Evolutionary conservation across 345 rosid species (phyloP), one percentile per base, ranked within the genome.

Genomic region (Corymbia maculata): DNA sequence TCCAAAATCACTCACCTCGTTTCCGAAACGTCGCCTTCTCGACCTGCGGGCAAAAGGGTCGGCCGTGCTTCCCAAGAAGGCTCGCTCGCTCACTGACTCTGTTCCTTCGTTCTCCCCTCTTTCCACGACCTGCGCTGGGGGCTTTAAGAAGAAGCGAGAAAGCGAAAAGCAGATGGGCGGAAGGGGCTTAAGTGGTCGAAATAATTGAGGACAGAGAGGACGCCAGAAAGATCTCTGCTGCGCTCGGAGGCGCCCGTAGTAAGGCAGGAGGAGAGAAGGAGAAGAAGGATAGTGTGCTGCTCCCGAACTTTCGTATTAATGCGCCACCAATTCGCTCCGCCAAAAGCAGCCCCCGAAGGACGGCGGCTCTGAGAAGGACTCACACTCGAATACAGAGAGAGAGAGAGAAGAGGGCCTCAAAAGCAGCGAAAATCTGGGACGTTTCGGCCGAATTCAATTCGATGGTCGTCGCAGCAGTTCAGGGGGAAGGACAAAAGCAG

Each of bases 331-430:
- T 88, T 51, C n/a, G 47, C 64, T 26, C 51, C 45, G 86, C 75
- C 84, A 75, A 75, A 75, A 75, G 84, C 84, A 75, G 26, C 84
- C 84, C 61, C 84, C 84, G 28, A 75, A 75, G 42, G 84, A 75
- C 84, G 84, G 49, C 85, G 44, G 85, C 87, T 85, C 92, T 47
- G 87, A 84, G 91, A 88, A 66, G 89, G 5, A 50, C 87, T 85
- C 88, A 36, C 42, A 36, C 42, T 36, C 42, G 42, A 36, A 36
- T 36, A 36, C 42, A 88, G 87, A 89, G 90, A 90, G 91, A 92
- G 86, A 66, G 42, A 36, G 91, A 92, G 86, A 66, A 66, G 89
- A 89, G 88, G 52, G 86, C 91, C 91, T 90, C 90, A 91, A 92
- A 93, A 92, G 91, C 90, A 87, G 91, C 91, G 88, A 89, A 84